These are phyloP conservation scores for Brassica hybrid DNA, from an alignment of 441 rosid species.

Conservation along the genomic window DNA sequence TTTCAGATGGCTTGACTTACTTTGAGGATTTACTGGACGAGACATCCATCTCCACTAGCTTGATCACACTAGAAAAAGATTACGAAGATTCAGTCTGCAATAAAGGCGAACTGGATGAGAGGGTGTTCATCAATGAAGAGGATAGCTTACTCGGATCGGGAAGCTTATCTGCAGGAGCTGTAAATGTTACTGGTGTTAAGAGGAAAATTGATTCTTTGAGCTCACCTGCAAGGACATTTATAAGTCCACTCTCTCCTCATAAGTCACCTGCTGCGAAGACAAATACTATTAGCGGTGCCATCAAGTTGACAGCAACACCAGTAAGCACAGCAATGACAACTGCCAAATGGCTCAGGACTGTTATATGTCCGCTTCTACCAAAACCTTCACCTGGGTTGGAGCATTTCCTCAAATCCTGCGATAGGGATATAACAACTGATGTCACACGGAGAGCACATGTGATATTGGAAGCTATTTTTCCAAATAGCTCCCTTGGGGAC, in stretches of 20 bases:
- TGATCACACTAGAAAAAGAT: too few species aligned
- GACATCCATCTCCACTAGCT: conserved; percentile 61
- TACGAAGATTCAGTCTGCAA: too few species aligned
- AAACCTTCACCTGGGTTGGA: conserved; percentile 81
- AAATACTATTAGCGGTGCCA: conserved; percentile 56
- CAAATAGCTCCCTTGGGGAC: conserved; percentile 71
- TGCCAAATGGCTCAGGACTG: conserved; percentile 93
- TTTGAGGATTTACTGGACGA: conserved; percentile 86
- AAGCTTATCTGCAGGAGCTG: too few species aligned
- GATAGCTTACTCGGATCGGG: too few species aligned
- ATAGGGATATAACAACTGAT: conserved; percentile 79
- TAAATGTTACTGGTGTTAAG: too few species aligned
- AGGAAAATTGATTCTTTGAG: too few species aligned
- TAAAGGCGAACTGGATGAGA: too few species aligned
- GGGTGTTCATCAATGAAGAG: too few species aligned
- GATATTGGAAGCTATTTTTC: conserved; percentile 91
- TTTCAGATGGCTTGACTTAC: conserved; percentile 84
- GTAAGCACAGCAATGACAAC: conserved; percentile 96
- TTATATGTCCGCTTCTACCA: conserved; percentile 79
- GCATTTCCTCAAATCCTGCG: conserved; percentile 79
- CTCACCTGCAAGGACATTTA: too few species aligned
- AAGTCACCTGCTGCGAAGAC: conserved; percentile 71
- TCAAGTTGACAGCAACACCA: conserved; percentile 79
- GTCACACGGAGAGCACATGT: conserved; percentile 82
- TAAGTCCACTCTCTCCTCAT: too few species aligned